Evolutionary conservation across 2,329 filamentous ascomycete genomes (phyloP), one percentile per base, ranked within the genome.

Genomic region (Scleromitrula shiraiana): DNA sequence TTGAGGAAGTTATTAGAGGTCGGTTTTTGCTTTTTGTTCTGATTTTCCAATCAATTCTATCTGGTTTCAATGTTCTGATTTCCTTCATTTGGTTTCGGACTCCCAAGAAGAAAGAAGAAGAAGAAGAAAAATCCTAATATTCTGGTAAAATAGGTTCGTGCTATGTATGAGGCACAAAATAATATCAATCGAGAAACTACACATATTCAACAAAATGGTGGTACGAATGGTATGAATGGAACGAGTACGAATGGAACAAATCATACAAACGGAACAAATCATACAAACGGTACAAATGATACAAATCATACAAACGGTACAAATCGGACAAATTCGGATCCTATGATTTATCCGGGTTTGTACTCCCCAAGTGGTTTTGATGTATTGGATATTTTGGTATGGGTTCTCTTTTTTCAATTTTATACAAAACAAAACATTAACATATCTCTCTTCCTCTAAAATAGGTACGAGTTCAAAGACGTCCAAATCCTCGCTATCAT

Each of bases 401-500:
- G 73, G 19, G 10, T 14, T 23, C 20, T 12, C n/a, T 32, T 22
- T 29, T 33, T 6, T 43, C 22, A 19, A 8, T 39, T 9, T 27
- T 27, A 3, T n/a, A n/a, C n/a, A n/a, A n/a, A n/a, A n/a, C n/a
- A 33, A 38, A 38, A 20, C 10, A 10, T 38, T 26, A 20, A 41
- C 30, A 46, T 20, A 10, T 35, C 9, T 22, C 26, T 27, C 38
- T 10, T 40, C 5, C 15, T 29, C 26, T n/a, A 4, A 10, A 12
- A 19, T 29, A 62, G 59, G 30, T 59, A 15, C 42, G 49, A 26
- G 88, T 97, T 7, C 86, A 88, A 8, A 85, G 83, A 2, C 78
- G 91, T 50, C 83, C 85, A 43, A 83, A 90, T 50, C 86, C 89
- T 0, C 80, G 87, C 60, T 90, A 95, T 51, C 83, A 91, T 52